phyloP scores from a whole-genome alignment of 2,329 filamentous ascomycete genomes.

The Septoria linicola region DNA sequence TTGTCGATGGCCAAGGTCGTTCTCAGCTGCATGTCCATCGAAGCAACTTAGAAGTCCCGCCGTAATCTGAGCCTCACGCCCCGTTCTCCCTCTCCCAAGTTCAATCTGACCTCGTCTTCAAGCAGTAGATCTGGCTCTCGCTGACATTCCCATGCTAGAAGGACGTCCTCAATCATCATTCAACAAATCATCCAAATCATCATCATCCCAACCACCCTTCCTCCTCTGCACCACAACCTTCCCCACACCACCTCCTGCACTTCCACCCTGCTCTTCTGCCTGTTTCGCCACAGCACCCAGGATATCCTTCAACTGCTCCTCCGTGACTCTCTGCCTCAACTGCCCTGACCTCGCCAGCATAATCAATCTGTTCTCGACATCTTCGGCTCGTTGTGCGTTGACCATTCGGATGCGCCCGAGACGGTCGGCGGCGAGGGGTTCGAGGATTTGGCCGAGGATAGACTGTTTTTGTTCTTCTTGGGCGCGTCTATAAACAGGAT shows the following conservation, averaged over 20 bases:
- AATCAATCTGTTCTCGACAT: constrained; percentile 90
- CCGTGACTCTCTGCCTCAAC: constrained; percentile 81
- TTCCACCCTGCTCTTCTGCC: constrained; percentile 56
- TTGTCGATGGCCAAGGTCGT: too few relatives aligned
- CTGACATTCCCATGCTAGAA: too few relatives aligned
- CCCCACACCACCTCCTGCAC: constrained; percentile 50
- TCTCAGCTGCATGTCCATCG: too few relatives aligned
- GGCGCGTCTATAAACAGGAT: constrained; percentile 23
- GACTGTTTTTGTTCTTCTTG: constrained; percentile 61
- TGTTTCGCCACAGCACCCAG: constrained; percentile 77
- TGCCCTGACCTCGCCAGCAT: constrained; percentile 87
- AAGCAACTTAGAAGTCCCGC: too few relatives aligned
- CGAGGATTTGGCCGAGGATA: constrained; percentile 88
- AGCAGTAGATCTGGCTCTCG: too few relatives aligned
- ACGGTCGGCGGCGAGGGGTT: constrained; percentile 88
- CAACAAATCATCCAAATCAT: constrained; percentile 70
- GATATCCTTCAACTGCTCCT: constrained; percentile 90
- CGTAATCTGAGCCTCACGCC: too few relatives aligned
- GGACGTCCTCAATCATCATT: constrained; percentile 47
- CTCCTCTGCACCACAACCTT: constrained; percentile 84
- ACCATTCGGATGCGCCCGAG: constrained; percentile 92
- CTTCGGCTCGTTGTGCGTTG: constrained; percentile 83
- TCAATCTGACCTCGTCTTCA: not conserved
- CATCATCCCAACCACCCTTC: constrained; percentile 82
- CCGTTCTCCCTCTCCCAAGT: not conserved